Evolutionary conservation across 2,329 filamentous ascomycete genomes (phyloP).

Genomic region (Calonectria hawksworthii): DNA sequence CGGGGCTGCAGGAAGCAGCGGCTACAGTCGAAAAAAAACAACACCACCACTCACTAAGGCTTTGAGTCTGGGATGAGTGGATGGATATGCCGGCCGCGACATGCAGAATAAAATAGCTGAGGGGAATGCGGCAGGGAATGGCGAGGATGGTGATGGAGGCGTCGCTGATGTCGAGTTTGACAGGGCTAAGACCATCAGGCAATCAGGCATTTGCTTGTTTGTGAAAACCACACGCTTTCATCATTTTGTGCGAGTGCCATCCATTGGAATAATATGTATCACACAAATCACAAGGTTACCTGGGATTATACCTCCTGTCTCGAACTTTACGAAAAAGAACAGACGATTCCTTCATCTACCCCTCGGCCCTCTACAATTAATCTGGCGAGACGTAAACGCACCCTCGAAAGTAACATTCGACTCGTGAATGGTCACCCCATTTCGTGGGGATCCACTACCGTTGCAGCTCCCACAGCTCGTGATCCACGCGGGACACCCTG

Average conservation of each 20-base stretch:
- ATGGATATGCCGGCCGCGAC: conserved; percentile 6
- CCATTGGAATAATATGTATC: not conserved
- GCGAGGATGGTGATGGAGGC: not conserved
- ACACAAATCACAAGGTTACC: not conserved
- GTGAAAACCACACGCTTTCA: not conserved
- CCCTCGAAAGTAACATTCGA: conserved; percentile 18
- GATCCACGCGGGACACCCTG: conserved; percentile 37
- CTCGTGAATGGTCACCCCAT: conserved; percentile 27
- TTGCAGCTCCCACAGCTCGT: conserved; percentile 39
- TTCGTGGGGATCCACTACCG: conserved; percentile 34
- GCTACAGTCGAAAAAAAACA: conserved; percentile 11
- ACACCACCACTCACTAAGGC: not conserved
- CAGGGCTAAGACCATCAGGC: not conserved
- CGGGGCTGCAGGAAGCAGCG: conserved; percentile 6
- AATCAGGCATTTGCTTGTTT: not conserved
- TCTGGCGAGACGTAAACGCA: not conserved
- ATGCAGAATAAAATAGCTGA: not conserved
- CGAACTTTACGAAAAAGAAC: not conserved
- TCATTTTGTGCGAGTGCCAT: not conserved
- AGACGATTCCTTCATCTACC: not conserved
- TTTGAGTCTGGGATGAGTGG: not conserved
- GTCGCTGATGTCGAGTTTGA: not conserved
- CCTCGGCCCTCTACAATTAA: not conserved
- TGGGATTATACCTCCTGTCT: not conserved
- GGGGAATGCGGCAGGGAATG: not conserved